These are phyloP conservation scores for Omphalea diandra DNA, from an alignment of 441 rosid species.

Conservation along the genomic window DNA sequence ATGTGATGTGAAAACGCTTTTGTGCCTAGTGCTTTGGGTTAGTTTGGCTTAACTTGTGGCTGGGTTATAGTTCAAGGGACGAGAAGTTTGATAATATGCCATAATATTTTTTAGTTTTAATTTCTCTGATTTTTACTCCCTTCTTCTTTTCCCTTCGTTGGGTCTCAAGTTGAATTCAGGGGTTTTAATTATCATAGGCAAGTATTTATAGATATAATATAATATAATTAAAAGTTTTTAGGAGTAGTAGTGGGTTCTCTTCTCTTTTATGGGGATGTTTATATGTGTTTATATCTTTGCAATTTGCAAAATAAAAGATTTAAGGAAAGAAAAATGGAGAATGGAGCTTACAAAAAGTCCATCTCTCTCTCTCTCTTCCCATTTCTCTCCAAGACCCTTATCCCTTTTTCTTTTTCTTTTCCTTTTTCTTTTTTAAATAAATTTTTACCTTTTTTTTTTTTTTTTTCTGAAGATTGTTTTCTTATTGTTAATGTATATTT, in stretches of 20 bases:
- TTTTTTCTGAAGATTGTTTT: too few relatives aligned
- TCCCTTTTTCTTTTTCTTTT: neutral
- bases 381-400: conserved; percentile 9
- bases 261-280: conserved; percentile 38
- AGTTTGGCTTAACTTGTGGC: conserved; percentile 31
- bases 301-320: conserved; percentile 29
- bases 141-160: conserved; percentile 13
- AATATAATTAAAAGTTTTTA: conserved; percentile 25
- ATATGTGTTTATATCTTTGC: conserved; percentile 51
- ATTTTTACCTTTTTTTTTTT: neutral
- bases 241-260: conserved; percentile 23
- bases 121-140: conserved; percentile 12
- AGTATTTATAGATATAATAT: conserved; percentile 41
- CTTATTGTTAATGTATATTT: too few relatives aligned
- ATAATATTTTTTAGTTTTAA: conserved; percentile 35
- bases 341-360: conserved; percentile 15
- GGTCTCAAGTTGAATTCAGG: conserved; percentile 45
- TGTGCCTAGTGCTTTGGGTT: conserved; percentile 7
- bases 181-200: conserved; percentile 34
- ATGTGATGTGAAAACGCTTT: conserved; percentile 52
- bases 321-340: neutral
- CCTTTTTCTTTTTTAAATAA: neutral
- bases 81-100: conserved; percentile 38
- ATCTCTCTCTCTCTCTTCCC: conserved; percentile 26
- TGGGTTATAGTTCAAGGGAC: conserved; percentile 24